Evolutionary conservation across 495 filamentous ascomycete species (phyloP), one percentile per base, ranked within the genome.

Genomic region (Neurospora tetrasperma): DNA sequence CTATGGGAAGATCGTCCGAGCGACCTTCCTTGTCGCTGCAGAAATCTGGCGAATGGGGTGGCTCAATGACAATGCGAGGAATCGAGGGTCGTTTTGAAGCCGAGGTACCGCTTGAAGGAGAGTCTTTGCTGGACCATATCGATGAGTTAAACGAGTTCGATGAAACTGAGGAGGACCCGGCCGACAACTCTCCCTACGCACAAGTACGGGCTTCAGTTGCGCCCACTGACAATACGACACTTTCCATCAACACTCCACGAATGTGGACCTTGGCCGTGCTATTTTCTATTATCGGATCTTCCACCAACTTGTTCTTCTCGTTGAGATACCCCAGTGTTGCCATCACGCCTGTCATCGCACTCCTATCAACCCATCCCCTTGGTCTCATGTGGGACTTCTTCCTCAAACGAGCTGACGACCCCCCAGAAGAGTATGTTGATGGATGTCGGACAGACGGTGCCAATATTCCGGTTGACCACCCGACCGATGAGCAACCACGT

Each of bases 251-350:
- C 80, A 96, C 93, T 3, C 89, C 93, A 20, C 91, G 93, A 43
- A 97, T 96, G 93, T 96, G 93, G 93, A 79, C 86, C 2, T 77
- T 96, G 20, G 93, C 92, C 27, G 84, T 92, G 8, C 76, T 96
- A 14, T 97, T 95, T 78, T 90, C 93, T 10, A 82, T 96, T 41
- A 83, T 94, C 27, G 93, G 93, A 69, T 93, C 92, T 43, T 90
- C 91, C 3, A 93, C 92, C 46, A 96, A 95, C 81, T 82, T 95
- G 40, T 94, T 96, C 80, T 93, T 96, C 83, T 89, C 91, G 42
- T 82, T 96, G 74, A 87, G 93, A 83, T 96, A 95, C 82, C 93
- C 93, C 42, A 94, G 92, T 77, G 92, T 96, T 79, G 89, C 90
- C 23, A 94, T 96, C 76, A 93, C 91, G 0, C 93, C 93, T 16